Percentiles rank a stretch among this genome's conserved stretches.
Conservation (phyloP, 1,139 yeast genomes). For the Kurtzmaniella quercitrusa region DNA sequence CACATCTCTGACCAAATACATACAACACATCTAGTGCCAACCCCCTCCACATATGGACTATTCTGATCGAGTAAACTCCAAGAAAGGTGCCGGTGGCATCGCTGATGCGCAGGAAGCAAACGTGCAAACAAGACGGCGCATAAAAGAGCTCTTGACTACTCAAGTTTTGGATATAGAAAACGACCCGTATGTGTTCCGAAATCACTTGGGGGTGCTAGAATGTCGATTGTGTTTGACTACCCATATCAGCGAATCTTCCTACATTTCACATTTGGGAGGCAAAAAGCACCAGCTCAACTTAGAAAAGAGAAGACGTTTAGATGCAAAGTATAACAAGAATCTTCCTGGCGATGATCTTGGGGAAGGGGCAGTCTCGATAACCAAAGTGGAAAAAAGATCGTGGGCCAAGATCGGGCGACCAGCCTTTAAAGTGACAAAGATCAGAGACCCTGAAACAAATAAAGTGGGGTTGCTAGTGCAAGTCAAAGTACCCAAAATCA, state of each 20-base stretch:
- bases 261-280: conserved; percentile 76
- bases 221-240: conserved; percentile 74
- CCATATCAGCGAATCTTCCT: conserved; percentile 72
- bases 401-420: conserved; percentile 72
- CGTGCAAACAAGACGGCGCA: conserved; percentile 59
- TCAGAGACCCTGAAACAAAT: conserved; percentile 54
- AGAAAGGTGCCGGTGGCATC: conserved; percentile 62
- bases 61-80: conserved; percentile 41
- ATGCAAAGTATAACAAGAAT: conserved; percentile 27
- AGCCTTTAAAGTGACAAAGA: conserved; percentile 58
- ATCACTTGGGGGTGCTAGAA: conserved; percentile 70
- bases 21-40: too few relatives aligned
- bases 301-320: conserved; percentile 50
- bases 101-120: conserved; percentile 68
- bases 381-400: conserved; percentile 38
- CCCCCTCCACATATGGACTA: conserved; percentile 32
- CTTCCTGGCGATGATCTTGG: conserved; percentile 9
- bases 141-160: conserved; percentile 59
- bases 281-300: conserved; percentile 68
- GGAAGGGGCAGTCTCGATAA: conserved; percentile 19
- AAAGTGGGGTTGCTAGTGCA: conserved; percentile 62
- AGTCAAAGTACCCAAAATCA: conserved; percentile 51
- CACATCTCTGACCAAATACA: too few relatives aligned
- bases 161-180: conserved; percentile 59
- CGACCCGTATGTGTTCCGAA: conserved; percentile 74